Evolutionary conservation across 495 filamentous ascomycete genomes (phyloP), one percentile per base, ranked within the genome.

Genomic region (Trichoderma asperelloides): DNA sequence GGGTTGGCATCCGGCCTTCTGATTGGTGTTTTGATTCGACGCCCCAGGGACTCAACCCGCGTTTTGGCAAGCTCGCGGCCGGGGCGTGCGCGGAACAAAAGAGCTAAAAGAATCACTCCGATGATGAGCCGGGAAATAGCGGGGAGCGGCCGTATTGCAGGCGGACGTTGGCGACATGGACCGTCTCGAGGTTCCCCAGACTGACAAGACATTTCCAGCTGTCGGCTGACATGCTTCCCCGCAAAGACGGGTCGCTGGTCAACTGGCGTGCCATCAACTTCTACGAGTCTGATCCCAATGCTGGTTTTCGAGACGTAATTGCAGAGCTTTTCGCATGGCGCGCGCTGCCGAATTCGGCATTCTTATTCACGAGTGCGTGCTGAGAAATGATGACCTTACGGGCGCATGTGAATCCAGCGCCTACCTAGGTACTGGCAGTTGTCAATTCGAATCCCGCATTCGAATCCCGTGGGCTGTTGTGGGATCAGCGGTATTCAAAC

Each of bases 201-300:
- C 25, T 60, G 25, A 60, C 6, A 1, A 60, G 55, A 60, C 55
- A 21, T 3, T 60, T 60, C 16, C 55, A 28, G 11, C 27, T 30
- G 55, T 60, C 55, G 55, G 25, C 55, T 60, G 55, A 60, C 55
- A 60, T 60, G 55, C 55, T 60, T 60, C 55, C 55, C 55, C 55
- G 55, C 55, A 60, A 60, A 60, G 55, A 60, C 55, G 55, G 25
- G 25, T 60, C 43, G 13, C 13, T 47, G 15, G n/a, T 12, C 55
- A 30, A 28, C 27, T 13, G 12, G 33, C 33, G 5, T 4, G 33
- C 33, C 33, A 37, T 37, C 33, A 37, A 37, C 5, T 37, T 37
- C 5, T 37, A 37, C 33, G 33, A 18, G 12, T 30, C 55, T 60
- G 23, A 30, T 23, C 23, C 11, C 4, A 30, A 60, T 27, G 55